Base-by-base conservation (phyloP, 2,329 filamentous ascomycete species). In the Cladosporium sp. region DNA sequence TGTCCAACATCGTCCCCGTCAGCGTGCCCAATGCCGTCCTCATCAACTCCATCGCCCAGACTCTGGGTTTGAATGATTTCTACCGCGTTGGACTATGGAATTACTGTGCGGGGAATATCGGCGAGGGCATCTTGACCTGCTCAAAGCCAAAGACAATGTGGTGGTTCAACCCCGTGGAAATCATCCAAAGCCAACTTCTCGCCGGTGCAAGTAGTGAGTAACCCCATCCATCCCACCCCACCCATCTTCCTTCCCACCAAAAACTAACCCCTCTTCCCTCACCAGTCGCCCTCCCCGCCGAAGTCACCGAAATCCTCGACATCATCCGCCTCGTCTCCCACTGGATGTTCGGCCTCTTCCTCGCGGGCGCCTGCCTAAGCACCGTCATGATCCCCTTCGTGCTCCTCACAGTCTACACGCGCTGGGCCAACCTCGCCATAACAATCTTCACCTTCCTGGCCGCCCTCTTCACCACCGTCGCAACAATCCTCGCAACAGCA, bases 71-170 rank as follows among this genome's bases (percentile, higher is more conserved):
- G 42, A 89, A 95, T 66, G 92, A 96, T 69, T 96, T 95, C 70
- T 96, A 96, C 69, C 86, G 90, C 61, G 86, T 95, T 22, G 91
- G 91, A 5, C 72, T 96, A 35, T 97, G 92, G 92, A 85, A 84
- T 53, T 95, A 86, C 67, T 97, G 92, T 69, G 88, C 95, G 67
- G 91, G 91, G 16, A 94, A 91, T 68, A 74, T 80, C 50, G 77
- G 79, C 59, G 75, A 84, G 69, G 87, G 87, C 32, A 82, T 93
- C 55, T 92, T 88, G 0, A 71, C 73, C 55, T 97, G 92, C 70
- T 90, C 86, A 7, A 69, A 71, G 5, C 85, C 89, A 0, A 61
- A 80, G 60, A 74, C 76, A 7, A 74, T 91, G 50, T 97, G 88
- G 72, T 95, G 88, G 85, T 96, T 96, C 73, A 89, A 96, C 66